Percentiles rank a stretch among this genome's conserved stretches.
These are phyloP conservation scores for Cryphonectria parasitica DNA, from an alignment of 2,329 filamentous ascomycete genomes.

Conservation along the genomic window DNA sequence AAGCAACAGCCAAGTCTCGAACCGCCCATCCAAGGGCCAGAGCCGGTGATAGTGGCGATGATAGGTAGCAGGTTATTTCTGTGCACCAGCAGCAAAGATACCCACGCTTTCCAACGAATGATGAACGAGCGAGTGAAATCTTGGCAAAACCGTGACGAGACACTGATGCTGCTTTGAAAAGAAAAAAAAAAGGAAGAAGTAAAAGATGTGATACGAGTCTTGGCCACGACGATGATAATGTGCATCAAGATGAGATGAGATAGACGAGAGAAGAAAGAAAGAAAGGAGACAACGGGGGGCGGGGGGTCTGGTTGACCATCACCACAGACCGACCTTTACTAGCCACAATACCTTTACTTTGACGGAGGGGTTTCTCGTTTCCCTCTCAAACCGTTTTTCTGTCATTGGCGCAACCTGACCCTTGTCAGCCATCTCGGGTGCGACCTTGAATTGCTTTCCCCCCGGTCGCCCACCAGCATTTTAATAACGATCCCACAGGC, in stretches of 20 bases:
- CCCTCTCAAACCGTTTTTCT: not conserved
- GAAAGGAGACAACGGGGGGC: not conserved
- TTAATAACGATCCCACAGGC: too few species aligned
- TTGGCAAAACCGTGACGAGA: not conserved
- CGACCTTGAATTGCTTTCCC: not conserved
- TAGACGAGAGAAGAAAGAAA: not conserved
- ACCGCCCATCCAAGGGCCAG: not conserved
- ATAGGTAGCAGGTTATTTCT: not conserved
- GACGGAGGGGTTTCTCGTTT: not conserved
- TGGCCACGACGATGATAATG: constrained; percentile 25
- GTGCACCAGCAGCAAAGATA: not conserved
- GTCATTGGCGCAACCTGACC: not conserved
- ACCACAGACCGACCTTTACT: too few species aligned
- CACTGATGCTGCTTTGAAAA: not conserved
- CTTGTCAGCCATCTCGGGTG: not conserved
- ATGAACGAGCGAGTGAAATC: not conserved
- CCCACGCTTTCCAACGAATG: too few species aligned
- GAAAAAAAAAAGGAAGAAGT: not conserved
- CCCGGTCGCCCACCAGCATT: too few species aligned
- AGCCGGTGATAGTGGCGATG: not conserved
- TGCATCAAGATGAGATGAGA: constrained; percentile 18
- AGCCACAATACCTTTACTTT: not conserved
- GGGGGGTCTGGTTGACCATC: too few species aligned
- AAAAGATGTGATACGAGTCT: not conserved
- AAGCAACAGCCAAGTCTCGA: not conserved